phyloP scores from a whole-genome alignment of 2,329 filamentous ascomycete genomes.

The Alternaria brassicicola region DNA sequence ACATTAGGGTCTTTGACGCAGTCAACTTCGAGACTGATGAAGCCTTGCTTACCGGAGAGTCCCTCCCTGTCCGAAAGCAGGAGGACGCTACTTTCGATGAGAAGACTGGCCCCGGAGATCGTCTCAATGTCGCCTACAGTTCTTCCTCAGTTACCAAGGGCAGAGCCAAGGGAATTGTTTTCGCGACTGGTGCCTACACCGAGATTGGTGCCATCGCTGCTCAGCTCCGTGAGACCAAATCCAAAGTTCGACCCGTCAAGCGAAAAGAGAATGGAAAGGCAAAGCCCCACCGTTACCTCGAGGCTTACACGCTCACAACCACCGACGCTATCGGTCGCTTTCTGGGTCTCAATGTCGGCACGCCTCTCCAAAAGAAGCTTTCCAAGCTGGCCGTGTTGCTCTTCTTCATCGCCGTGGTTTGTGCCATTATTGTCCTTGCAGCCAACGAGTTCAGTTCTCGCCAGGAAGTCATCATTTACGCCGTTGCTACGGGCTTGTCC shows the following conservation, averaged over 20 bases:
- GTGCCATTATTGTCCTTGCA: constrained; percentile 50
- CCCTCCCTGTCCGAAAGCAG: constrained; percentile 68
- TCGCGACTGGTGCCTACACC: constrained; percentile 71
- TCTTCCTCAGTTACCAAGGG: constrained; percentile 74
- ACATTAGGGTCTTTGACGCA: constrained; percentile 58
- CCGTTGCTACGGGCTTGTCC: constrained; percentile 47
- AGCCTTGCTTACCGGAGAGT: constrained; percentile 73
- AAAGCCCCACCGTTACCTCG: constrained; percentile 51
- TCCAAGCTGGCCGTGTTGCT: constrained; percentile 44
- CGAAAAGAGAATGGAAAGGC: constrained; percentile 45
- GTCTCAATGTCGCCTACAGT: constrained; percentile 68
- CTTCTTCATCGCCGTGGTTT: constrained; percentile 47
- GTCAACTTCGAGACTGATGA: constrained; percentile 81
- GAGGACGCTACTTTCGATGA: constrained; percentile 60
- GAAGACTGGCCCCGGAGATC: constrained; percentile 69
- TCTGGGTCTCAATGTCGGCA: constrained; percentile 51
- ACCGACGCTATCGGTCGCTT: constrained; percentile 46
- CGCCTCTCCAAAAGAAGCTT: constrained; percentile 48
- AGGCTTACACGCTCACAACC: constrained; percentile 60
- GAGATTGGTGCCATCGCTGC: constrained; percentile 76
- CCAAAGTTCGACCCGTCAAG: constrained; percentile 50
- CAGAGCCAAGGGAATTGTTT: constrained; percentile 70
- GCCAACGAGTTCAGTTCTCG: constrained; percentile 47
- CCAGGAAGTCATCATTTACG: constrained; percentile 50
- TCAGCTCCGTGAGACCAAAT: constrained; percentile 62